A percentile compares a stretch with the other conserved stretches of the same genome.
Evolutionary conservation across 352 stramenopile genomes (phyloP).

Genomic region (Blastocystis hominis): DNA sequence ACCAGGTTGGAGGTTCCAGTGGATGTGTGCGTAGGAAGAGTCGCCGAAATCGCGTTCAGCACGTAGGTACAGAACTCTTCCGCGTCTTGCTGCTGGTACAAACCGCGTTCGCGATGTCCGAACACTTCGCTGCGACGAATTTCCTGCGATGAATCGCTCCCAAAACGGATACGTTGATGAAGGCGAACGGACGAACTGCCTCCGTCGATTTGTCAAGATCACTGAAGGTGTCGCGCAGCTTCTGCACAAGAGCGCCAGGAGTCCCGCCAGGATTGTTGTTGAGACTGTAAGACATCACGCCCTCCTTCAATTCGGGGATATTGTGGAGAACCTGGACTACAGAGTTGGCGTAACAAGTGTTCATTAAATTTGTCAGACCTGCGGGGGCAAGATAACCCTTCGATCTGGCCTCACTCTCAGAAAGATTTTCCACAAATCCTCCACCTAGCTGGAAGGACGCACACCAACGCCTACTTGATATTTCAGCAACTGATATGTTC

Average conservation of each 20-base stretch:
- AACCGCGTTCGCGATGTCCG: background rate
- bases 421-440: background rate
- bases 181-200: background rate
- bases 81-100: constrained; percentile 65
- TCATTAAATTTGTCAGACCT: constrained; percentile 20
- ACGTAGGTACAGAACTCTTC: constrained; percentile 73
- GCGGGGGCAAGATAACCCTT: background rate
- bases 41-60: constrained; percentile 61
- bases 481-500: background rate
- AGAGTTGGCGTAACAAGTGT: constrained; percentile 33
- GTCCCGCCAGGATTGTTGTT: background rate
- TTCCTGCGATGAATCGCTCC: background rate
- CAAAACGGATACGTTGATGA: background rate
- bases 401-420: background rate
- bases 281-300: background rate
- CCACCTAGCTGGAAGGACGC: background rate
- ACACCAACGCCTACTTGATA: background rate
- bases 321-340: constrained; percentile 40
- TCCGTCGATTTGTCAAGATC: background rate
- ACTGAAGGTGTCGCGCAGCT: constrained; percentile 1
- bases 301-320: constrained; percentile 30
- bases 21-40: constrained; percentile 51
- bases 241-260: background rate
- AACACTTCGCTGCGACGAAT: constrained; percentile 32
- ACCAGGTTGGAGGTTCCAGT: background rate